A percentile compares a stretch with the other conserved stretches of the same genome.
phyloP scores from a whole-genome alignment of 2,329 filamentous ascomycete species.

The Rugonectria rugulosa region DNA sequence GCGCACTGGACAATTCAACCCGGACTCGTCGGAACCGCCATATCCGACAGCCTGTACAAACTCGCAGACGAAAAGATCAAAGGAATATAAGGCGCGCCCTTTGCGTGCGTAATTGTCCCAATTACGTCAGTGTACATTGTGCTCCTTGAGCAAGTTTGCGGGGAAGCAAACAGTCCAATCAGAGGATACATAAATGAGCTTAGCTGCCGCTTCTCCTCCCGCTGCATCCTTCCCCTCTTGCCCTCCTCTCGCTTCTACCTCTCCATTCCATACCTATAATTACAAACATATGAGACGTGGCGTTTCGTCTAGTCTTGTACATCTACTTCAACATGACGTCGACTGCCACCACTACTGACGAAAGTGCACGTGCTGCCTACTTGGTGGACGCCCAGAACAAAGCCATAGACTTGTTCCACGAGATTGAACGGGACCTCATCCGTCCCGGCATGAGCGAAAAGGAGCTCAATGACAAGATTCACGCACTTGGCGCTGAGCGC shows the following conservation, averaged over 20 bases:
- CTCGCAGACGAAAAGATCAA: no score
- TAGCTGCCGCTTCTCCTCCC: not conserved
- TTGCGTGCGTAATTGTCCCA: no score
- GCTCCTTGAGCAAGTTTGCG: no score
- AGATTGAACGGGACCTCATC: constrained; percentile 54
- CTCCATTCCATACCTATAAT: no score
- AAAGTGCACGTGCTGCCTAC: constrained; percentile 1
- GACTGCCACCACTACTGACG: not conserved
- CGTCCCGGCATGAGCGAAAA: constrained; percentile 58
- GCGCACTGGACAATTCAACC: no score
- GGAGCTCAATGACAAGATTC: constrained; percentile 55
- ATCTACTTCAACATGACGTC: not conserved
- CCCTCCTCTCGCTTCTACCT: no score
- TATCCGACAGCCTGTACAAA: no score
- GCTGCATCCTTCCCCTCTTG: not conserved
- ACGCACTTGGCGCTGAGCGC: constrained; percentile 39
- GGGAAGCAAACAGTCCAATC: not conserved
- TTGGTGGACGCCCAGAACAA: constrained; percentile 10
- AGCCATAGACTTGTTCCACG: constrained; percentile 44
- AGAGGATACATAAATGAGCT: not conserved
- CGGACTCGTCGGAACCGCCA: no score
- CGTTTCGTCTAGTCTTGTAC: no score
- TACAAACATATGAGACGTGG: no score
- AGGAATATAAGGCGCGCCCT: no score
- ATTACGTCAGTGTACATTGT: no score